Evolutionary conservation across 331 rosid genomes (phyloP), one percentile per base, ranked within the genome.

Genomic region (Pyrus hybrid): DNA sequence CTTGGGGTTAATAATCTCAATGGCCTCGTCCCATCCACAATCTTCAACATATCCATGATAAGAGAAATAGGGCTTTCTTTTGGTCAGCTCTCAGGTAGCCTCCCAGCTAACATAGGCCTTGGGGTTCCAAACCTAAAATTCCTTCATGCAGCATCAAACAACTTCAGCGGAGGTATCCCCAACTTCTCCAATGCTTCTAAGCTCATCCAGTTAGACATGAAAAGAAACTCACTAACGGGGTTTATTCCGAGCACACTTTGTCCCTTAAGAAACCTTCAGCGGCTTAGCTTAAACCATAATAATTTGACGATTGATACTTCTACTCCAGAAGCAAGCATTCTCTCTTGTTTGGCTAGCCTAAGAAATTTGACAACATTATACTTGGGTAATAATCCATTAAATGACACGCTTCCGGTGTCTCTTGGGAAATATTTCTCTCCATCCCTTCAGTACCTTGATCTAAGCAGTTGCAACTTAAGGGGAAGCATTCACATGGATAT

Each of bases 161-260:
- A 58, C 2, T 62, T 81, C 67, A 29, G 13, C 12, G 85, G 86
- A 33, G 23, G 29, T 7, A 17, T 85, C 23, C 83, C 78, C 1
- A 26, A 73, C 7, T 73, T 82, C 22, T 76, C 73, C 58, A 85
- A 82, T 62, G 78, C 74, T 73, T 79, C 83, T 29, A 30, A 28
- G 28, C 74, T 79, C 65, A 41, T 13, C 9, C 1, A 1, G 2
- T 30, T 73, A 18, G 74, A 79, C 49, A 25, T 68, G 29, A 41
- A 8, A 3, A 1, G 1, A 0, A 79, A 73, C 67, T 58, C 61
- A 16, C 62, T 79, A 21, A 73, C 70, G 2, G 83, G 75, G 6
- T 43, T 20, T 7, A 74, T 79, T 66, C 72, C 79, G 37, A 7
- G 29, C 29, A 23, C 51, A 5, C 8, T 79, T 3, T 53, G 83